These are phyloP conservation scores for Psidium guajava DNA, from an alignment of 345 rosid species.

Conservation along the genomic window DNA sequence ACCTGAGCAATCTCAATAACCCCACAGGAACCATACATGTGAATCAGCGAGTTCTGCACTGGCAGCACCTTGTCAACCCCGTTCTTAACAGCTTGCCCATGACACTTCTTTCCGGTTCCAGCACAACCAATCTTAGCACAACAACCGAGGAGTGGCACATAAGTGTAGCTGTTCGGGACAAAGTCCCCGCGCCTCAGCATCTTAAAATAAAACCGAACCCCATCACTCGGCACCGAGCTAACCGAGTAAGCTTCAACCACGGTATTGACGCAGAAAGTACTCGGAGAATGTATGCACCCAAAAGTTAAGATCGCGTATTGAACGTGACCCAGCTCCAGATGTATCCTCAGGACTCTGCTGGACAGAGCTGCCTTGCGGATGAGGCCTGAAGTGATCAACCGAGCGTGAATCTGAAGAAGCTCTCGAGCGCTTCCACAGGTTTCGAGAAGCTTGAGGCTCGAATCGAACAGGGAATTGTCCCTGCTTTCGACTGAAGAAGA, in stretches of 20 bases:
- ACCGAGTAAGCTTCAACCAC: slow-evolving; percentile 33
- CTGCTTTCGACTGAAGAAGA: neutral
- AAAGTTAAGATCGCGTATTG: slow-evolving; percentile 29
- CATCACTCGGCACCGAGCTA: slow-evolving; percentile 29
- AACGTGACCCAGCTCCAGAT: slow-evolving; percentile 30
- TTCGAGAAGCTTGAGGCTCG: slow-evolving; percentile 20
- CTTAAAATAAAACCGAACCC: slow-evolving; percentile 33
- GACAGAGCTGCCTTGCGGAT: slow-evolving; percentile 35
- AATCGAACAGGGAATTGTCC: neutral
- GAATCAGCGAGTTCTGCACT: slow-evolving; percentile 46
- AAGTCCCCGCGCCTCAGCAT: slow-evolving; percentile 29
- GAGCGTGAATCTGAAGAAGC: slow-evolving; percentile 52
- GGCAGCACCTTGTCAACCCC: slow-evolving; percentile 37
- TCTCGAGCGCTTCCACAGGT: slow-evolving; percentile 11
- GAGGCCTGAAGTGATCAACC: slow-evolving; percentile 39
- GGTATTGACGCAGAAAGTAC: slow-evolving; percentile 24
- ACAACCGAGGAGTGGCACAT: slow-evolving; percentile 37
- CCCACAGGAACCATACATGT: slow-evolving; percentile 33
- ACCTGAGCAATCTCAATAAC: slow-evolving; percentile 21
- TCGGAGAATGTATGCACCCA: slow-evolving; percentile 25
- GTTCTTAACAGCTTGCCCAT: slow-evolving; percentile 43
- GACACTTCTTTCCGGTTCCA: slow-evolving; percentile 38
- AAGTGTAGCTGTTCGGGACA: slow-evolving; percentile 49
- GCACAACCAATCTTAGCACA: slow-evolving; percentile 27
- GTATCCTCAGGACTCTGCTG: slow-evolving; percentile 30